Conservation (phyloP, 73 alveolate species). For the Effrenium voratum region DNA sequence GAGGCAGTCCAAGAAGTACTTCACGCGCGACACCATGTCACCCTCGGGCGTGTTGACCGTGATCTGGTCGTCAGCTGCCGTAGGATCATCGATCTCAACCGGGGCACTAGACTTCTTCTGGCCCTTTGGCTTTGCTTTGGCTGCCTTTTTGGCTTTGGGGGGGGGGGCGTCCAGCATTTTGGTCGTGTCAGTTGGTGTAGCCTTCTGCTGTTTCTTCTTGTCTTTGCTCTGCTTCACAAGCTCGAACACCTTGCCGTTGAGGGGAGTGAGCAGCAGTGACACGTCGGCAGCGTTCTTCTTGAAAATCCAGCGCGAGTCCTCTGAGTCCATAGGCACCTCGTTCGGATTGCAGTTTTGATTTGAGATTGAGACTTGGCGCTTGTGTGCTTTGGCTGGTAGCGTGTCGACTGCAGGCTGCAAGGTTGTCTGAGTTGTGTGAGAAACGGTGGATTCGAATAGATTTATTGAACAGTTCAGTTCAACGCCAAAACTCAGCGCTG, state of each 20-base stretch:
- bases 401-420: too few species aligned
- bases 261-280: neutral
- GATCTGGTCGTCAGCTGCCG: neutral
- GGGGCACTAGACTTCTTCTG: neutral
- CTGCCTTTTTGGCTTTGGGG: neutral
- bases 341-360: too few species aligned
- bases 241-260: conserved; percentile 19
- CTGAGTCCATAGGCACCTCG: too few species aligned
- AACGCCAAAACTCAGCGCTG: too few species aligned
- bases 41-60: neutral
- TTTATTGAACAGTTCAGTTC: too few species aligned
- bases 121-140: neutral
- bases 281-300: too few species aligned
- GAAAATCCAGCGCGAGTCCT: too few species aligned
- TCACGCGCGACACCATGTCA: neutral
- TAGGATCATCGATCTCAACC: neutral
- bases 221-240: neutral
- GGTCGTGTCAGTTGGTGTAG: neutral
- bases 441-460: too few species aligned
- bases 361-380: too few species aligned
- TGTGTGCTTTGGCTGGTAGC: too few species aligned
- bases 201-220: neutral
- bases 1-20: neutral
- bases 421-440: too few species aligned
- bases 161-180: neutral